phyloP scores from a whole-genome alignment of 1,139 yeast genomes.

The Suhomyces taliae region DNA sequence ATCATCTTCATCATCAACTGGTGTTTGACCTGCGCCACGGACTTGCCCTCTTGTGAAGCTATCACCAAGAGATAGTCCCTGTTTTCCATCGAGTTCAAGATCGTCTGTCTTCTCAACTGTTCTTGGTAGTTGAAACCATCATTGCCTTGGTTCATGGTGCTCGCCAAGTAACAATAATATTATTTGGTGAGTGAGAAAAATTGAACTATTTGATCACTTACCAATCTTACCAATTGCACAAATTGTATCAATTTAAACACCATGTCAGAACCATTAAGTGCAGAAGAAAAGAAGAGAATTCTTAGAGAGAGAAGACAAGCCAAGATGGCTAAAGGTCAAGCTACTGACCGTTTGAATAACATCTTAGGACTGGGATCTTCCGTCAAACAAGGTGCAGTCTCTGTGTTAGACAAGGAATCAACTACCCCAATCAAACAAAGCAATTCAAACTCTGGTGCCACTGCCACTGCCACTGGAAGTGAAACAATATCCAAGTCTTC shows the following conservation, averaged over 20 bases:
- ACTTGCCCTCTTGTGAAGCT: conserved; percentile 45
- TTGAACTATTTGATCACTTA: too few relatives aligned
- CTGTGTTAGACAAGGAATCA: conserved; percentile 35
- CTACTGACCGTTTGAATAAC: conserved; percentile 53
- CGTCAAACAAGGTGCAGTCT: conserved; percentile 32
- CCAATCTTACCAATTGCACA: too few relatives aligned
- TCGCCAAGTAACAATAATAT: neutral
- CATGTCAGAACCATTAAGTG: conserved; percentile 19
- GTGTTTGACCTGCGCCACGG: conserved; percentile 44
- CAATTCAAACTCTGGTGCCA: neutral
- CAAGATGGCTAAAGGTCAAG: conserved; percentile 61
- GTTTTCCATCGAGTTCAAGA: conserved; percentile 45
- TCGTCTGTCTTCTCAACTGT: conserved; percentile 38
- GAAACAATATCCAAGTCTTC: neutral
- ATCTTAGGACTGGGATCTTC: conserved; percentile 46
- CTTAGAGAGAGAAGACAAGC: conserved; percentile 72
- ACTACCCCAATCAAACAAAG: neutral
- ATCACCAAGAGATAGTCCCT: conserved; percentile 43
- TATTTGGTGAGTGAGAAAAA: neutral
- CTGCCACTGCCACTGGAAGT: neutral
- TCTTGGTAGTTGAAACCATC: conserved; percentile 33
- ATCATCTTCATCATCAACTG: conserved; percentile 30
- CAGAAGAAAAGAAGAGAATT: conserved; percentile 62
- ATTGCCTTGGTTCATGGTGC: neutral
- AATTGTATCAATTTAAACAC: too few relatives aligned